These are phyloP conservation scores for Drechslerella stenobrocha DNA, from an alignment of 2,329 filamentous ascomycete species.

Conservation along the genomic window DNA sequence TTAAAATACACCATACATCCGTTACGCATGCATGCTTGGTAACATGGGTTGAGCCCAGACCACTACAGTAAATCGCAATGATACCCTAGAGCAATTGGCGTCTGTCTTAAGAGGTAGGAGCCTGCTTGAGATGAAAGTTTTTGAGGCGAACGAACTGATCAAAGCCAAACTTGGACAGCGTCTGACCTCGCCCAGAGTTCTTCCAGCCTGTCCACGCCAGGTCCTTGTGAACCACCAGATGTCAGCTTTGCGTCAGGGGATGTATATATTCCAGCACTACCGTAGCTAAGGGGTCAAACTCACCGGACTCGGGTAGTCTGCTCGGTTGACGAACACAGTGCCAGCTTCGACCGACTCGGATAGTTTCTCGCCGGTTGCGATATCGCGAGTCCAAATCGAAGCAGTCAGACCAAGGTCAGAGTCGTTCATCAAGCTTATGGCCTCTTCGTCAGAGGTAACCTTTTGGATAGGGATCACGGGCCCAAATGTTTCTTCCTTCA, in stretches of 20 bases:
- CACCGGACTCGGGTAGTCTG: conserved; percentile 88
- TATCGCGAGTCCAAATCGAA: conserved; percentile 96
- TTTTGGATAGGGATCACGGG: conserved; percentile 89
- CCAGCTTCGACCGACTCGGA: conserved; percentile 83
- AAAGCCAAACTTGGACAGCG: conserved; percentile 84
- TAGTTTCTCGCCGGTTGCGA: conserved; percentile 72
- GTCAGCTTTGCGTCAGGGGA: conserved; percentile 34
- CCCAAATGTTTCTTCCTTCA: conserved; percentile 94
- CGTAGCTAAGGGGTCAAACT: conserved; percentile 57
- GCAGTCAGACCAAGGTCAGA: conserved; percentile 91
- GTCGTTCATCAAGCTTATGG: conserved; percentile 85
- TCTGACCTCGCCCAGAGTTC: conserved; percentile 89
- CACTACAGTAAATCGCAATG: neutral
- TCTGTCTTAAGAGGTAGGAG: conserved; percentile 60
- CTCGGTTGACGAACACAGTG: conserved; percentile 93
- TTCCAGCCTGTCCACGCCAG: conserved; percentile 98
- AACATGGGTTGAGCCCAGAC: neutral
- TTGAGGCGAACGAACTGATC: conserved; percentile 96
- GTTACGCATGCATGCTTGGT: too few species aligned
- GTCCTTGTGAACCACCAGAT: conserved; percentile 64
- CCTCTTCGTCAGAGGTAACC: conserved; percentile 78
- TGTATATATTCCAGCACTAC: conserved; percentile 6
- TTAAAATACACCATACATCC: neutral
- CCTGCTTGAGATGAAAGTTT: conserved; percentile 88
- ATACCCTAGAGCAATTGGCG: neutral